Evolutionary conservation across 805 yeast species (phyloP).

Genomic region (Dipodascopsis uninucleata): DNA sequence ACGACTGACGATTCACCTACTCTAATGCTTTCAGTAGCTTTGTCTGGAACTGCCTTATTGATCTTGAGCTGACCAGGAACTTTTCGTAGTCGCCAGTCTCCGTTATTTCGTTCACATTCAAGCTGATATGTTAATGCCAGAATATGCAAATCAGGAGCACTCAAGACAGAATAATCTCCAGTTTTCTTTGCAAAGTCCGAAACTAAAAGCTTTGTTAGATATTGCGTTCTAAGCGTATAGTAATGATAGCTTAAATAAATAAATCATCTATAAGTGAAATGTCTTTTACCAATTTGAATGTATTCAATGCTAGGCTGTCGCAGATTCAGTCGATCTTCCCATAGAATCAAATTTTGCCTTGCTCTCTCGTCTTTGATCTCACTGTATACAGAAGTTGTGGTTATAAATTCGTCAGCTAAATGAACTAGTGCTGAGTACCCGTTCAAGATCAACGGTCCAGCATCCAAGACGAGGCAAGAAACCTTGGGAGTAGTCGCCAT

Average conservation of each 20-base stretch:
- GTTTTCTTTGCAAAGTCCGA: constrained; percentile 75
- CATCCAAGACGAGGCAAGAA: constrained; percentile 68
- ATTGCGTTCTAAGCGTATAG: background rate
- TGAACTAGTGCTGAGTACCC: constrained; percentile 68
- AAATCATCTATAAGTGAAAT: background rate
- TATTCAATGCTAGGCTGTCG: constrained; percentile 73
- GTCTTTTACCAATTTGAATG: constrained; percentile 42
- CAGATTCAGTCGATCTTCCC: constrained; percentile 65
- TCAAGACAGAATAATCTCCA: constrained; percentile 86
- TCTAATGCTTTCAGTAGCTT: too few species aligned
- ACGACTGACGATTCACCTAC: background rate
- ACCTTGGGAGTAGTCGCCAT: too few species aligned
- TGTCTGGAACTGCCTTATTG: constrained; percentile 1
- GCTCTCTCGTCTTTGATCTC: constrained; percentile 87
- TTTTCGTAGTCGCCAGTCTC: constrained; percentile 66
- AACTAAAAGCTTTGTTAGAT: constrained; percentile 41
- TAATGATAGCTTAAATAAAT: background rate
- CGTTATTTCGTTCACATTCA: constrained; percentile 65
- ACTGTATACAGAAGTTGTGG: constrained; percentile 85
- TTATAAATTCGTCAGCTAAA: constrained; percentile 67
- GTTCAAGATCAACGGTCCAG: constrained; percentile 90
- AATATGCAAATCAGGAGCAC: constrained; percentile 87
- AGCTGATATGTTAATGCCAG: constrained; percentile 88
- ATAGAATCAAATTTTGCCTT: constrained; percentile 68
- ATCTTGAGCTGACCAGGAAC: constrained; percentile 55